Evolutionary conservation across 2,329 filamentous ascomycete genomes (phyloP).

Genomic region (Clarireedia homoeocarpa): DNA sequence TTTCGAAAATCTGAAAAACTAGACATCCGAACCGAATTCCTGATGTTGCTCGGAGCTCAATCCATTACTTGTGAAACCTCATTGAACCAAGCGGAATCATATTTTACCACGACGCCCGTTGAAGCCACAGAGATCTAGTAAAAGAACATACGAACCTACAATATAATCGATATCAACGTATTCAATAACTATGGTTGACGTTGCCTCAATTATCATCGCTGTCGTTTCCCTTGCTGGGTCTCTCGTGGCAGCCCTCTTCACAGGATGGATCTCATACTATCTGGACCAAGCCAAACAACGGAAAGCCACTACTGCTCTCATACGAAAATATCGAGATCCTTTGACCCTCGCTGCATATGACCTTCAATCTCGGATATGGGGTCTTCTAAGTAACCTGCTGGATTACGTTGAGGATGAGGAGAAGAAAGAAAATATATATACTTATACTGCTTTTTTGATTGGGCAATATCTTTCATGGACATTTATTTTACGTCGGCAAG

Average conservation of each 20-base stretch:
- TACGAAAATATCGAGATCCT: constrained; percentile 24
- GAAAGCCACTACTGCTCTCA: constrained; percentile 18
- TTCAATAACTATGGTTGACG: constrained; percentile 15
- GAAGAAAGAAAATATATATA: constrained; percentile 17
- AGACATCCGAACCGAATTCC: neutral
- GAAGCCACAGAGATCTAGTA: neutral
- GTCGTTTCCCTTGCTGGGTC: constrained; percentile 23
- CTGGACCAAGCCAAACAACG: constrained; percentile 22
- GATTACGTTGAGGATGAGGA: constrained; percentile 12
- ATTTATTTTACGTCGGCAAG: constrained; percentile 21
- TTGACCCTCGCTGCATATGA: constrained; percentile 20
- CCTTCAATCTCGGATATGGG: constrained; percentile 21
- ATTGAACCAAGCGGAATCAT: neutral
- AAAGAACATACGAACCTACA: neutral
- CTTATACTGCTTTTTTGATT: constrained; percentile 22
- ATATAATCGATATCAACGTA: neutral
- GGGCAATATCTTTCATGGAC: constrained; percentile 24
- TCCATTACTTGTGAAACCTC: neutral
- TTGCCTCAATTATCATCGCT: constrained; percentile 22
- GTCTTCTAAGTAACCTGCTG: constrained; percentile 15
- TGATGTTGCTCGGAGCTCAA: neutral
- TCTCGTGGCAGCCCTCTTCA: constrained; percentile 21
- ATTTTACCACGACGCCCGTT: neutral
- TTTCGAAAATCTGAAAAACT: neutral
- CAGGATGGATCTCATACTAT: constrained; percentile 24